Evolutionary conservation across 805 yeast species (phyloP).

Genomic region (Schizosaccharomyces lindneri): DNA sequence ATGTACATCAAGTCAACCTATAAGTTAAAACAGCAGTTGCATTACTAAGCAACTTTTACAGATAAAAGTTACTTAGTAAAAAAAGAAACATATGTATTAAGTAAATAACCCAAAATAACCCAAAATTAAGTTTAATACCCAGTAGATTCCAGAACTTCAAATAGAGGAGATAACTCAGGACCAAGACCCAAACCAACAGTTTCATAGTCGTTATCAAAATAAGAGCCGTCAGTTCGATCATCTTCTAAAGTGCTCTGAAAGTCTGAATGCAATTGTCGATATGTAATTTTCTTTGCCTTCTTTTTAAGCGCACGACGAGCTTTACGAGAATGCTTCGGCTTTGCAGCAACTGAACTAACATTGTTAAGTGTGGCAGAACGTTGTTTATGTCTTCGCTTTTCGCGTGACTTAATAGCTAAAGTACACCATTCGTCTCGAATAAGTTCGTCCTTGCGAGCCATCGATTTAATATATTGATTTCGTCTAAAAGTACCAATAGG

Average conservation of each 20-base stretch:
- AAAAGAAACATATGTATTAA: background rate
- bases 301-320: background rate
- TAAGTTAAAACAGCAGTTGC: too few relatives aligned
- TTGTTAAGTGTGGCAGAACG: background rate
- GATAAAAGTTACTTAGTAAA: too few relatives aligned
- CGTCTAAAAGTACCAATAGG: background rate
- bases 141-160: background rate
- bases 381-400: background rate
- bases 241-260: background rate
- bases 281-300: background rate
- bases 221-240: background rate
- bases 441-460: background rate
- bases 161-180: background rate
- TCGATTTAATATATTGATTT: background rate
- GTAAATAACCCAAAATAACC: background rate
- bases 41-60: too few relatives aligned
- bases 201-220: background rate
- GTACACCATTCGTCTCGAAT: conserved; percentile 1
- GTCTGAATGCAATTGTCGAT: background rate
- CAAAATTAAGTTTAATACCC: background rate
- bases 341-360: background rate
- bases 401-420: background rate
- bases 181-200: background rate
- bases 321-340: background rate
- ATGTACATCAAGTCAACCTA: too few relatives aligned